These are phyloP conservation scores for Barnettozyma populi DNA, from an alignment of 805 yeast species.

Conservation along the genomic window DNA sequence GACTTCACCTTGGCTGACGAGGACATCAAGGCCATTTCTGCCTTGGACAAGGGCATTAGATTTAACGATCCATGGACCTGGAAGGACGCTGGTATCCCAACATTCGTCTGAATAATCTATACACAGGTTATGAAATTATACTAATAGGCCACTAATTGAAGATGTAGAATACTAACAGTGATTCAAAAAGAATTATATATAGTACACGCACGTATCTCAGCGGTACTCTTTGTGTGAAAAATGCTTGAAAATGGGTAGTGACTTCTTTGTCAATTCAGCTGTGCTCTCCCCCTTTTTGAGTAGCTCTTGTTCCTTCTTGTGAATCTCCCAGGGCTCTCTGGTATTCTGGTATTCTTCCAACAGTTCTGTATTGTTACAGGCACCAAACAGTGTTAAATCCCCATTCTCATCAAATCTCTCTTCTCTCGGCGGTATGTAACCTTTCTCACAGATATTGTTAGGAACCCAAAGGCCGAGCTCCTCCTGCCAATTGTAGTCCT, in stretches of 20 bases:
- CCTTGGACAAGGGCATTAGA: constrained; percentile 63
- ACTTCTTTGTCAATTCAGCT: constrained; percentile 16
- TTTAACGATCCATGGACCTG: constrained; percentile 68
- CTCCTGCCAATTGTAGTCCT: constrained; percentile 34
- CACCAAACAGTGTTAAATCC: constrained; percentile 32
- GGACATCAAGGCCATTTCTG: constrained; percentile 50
- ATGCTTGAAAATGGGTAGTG: constrained; percentile 34
- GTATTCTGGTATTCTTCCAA: constrained; percentile 35
- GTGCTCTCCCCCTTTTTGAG: constrained; percentile 21
- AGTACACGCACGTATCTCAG: not conserved
- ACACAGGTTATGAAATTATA: not conserved
- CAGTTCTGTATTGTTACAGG: constrained; percentile 32
- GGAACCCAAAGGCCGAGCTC: constrained; percentile 44
- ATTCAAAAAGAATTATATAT: no score
- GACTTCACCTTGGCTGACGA: constrained; percentile 48
- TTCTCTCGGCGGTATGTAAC: constrained; percentile 24
- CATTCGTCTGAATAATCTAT: constrained; percentile 13
- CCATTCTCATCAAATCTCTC: constrained; percentile 24
- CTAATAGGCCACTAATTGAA: not conserved
- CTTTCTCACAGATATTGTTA: constrained; percentile 31
- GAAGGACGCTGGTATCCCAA: constrained; percentile 25
- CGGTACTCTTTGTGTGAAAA: constrained; percentile 16
- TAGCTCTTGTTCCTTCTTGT: constrained; percentile 24
- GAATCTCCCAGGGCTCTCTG: constrained; percentile 24
- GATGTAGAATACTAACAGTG: no score